phyloP scores from a whole-genome alignment of 1,284 basidiomycete genomes.

The Pascua guehoae region DNA sequence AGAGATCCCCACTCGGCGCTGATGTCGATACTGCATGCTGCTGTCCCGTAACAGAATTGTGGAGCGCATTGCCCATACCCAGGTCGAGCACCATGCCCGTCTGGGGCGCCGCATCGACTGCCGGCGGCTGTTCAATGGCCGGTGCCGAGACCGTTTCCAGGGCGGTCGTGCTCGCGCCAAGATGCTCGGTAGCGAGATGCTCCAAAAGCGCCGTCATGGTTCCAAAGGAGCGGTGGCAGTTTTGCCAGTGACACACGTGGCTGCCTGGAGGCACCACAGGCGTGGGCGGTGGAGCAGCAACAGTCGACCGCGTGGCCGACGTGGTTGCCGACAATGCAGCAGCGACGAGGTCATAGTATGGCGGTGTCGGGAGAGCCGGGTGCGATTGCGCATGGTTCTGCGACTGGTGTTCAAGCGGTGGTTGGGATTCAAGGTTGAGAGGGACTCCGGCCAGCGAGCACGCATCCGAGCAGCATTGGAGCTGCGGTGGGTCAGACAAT shows the following conservation, averaged over 20 bases:
- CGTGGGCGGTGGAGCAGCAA: neutral
- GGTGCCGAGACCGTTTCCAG: neutral
- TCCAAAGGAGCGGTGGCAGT: conserved; percentile 50
- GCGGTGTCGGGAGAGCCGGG: neutral
- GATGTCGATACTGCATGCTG: neutral
- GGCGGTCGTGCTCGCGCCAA: conserved; percentile 24
- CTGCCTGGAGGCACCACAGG: neutral
- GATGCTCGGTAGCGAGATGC: conserved; percentile 54
- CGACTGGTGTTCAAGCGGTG: too few species aligned
- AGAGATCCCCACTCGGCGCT: conserved; percentile 16
- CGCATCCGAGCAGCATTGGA: conserved; percentile 36
- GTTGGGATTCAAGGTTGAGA: too few species aligned
- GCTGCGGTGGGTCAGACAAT: conserved; percentile 16
- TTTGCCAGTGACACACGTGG: conserved; percentile 51
- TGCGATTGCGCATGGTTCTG: too few species aligned
- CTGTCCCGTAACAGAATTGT: too few species aligned
- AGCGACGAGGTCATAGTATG: conserved; percentile 9
- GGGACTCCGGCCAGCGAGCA: neutral
- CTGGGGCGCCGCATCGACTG: too few species aligned
- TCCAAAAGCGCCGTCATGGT: conserved; percentile 51
- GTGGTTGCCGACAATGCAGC: neutral
- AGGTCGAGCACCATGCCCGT: too few species aligned
- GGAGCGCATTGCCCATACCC: too few species aligned
- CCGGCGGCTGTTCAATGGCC: too few species aligned
- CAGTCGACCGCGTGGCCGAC: neutral